Percentiles rank a stretch among this genome's conserved stretches.
Evolutionary conservation across 2,329 filamentous ascomycete species (phyloP).

Genomic region (Fusarium temperatum): DNA sequence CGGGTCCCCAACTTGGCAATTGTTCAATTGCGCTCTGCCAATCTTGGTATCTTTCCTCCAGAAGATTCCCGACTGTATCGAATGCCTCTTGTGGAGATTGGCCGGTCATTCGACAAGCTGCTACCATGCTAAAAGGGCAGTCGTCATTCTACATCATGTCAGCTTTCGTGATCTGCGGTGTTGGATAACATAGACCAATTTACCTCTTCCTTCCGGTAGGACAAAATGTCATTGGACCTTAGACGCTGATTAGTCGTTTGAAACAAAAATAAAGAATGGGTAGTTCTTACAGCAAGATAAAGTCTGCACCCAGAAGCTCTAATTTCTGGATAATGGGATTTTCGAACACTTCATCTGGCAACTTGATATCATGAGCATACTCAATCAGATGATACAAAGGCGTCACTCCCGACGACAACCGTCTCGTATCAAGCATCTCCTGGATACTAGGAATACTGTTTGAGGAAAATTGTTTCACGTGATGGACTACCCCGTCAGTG

Average conservation of each 20-base stretch:
- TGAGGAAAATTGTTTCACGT: constrained; percentile 6
- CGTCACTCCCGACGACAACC: constrained; percentile 1
- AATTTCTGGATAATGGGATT: background rate
- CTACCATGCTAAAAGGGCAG: constrained; percentile 14
- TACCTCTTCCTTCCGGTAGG: constrained; percentile 13
- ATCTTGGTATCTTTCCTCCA: constrained; percentile 1
- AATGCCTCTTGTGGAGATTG: constrained; percentile 13
- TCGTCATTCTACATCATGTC: background rate
- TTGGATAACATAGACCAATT: fast-evolving
- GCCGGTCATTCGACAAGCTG: constrained; percentile 10
- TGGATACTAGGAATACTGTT: background rate
- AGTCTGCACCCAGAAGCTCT: constrained; percentile 7
- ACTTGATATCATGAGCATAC: constrained; percentile 1
- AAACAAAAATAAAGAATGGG: fast-evolving
- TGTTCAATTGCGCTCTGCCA: background rate
- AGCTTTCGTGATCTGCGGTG: background rate
- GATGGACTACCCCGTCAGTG: constrained; percentile 15
- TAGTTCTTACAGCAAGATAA: background rate
- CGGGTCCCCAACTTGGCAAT: constrained; percentile 2
- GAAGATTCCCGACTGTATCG: background rate
- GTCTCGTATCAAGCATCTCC: background rate
- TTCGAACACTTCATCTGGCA: background rate
- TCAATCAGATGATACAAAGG: constrained; percentile 12
- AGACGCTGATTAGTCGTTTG: fast-evolving
- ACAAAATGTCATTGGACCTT: constrained; percentile 10